These are phyloP conservation scores for Fusarium subtropicale DNA, from an alignment of 2,329 filamentous ascomycete genomes.

Conservation along the genomic window DNA sequence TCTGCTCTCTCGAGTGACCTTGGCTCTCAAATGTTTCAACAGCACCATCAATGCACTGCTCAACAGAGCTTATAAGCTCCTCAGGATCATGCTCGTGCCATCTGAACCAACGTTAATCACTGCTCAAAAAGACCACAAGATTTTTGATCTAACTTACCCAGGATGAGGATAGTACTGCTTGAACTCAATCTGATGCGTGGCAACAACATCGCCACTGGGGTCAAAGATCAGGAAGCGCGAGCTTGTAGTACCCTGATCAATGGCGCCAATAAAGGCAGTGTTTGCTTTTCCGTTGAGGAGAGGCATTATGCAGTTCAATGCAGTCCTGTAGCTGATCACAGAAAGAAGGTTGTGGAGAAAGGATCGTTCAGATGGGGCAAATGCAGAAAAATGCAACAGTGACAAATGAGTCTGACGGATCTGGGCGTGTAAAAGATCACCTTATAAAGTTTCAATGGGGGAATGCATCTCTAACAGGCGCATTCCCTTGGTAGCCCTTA, in stretches of 20 bases:
- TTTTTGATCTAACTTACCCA: constrained; percentile 64
- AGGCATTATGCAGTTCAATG: constrained; percentile 47
- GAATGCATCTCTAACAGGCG: constrained; percentile 21
- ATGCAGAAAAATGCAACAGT: constrained; percentile 24
- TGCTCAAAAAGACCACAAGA: not conserved
- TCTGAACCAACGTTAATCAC: constrained; percentile 55
- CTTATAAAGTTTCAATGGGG: constrained; percentile 8
- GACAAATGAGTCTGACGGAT: constrained; percentile 13
- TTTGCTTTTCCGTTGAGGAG: constrained; percentile 44
- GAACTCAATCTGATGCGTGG: constrained; percentile 81
- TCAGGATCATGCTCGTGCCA: constrained; percentile 88
- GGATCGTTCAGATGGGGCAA: constrained; percentile 12
- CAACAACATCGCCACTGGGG: constrained; percentile 74
- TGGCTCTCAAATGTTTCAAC: constrained; percentile 74
- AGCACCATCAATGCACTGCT: constrained; percentile 80
- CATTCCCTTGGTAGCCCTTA: constrained; percentile 27
- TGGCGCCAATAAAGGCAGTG: constrained; percentile 74
- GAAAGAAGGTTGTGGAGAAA: constrained; percentile 24
- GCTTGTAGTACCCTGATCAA: constrained; percentile 84
- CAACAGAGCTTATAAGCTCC: constrained; percentile 78
- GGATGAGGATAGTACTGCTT: constrained; percentile 79
- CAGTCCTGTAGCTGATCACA: not conserved
- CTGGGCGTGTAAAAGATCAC: not conserved
- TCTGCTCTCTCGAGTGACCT: constrained; percentile 74
- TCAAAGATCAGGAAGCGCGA: constrained; percentile 84